A percentile compares a stretch with the other conserved stretches of the same genome.
Conservation (phyloP, 805 yeast species). For the Candida nanaspora region DNA sequence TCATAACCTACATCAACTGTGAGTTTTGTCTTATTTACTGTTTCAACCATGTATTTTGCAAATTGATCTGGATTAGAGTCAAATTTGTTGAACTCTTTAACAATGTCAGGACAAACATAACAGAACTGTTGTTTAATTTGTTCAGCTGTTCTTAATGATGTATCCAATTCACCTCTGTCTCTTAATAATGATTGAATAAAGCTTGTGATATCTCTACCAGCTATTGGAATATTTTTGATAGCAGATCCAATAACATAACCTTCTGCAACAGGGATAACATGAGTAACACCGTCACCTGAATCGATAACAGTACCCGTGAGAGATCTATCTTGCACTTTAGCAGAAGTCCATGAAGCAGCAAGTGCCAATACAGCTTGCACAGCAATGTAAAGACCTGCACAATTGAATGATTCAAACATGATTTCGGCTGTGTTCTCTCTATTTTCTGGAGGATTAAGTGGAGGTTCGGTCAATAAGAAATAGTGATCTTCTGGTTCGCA, state of each 20-base stretch:
- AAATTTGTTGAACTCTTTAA: slow-evolving; percentile 89
- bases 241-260: slow-evolving; percentile 98
- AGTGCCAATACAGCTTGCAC: slow-evolving; percentile 98
- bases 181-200: slow-evolving; percentile 90
- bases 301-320: slow-evolving; percentile 98
- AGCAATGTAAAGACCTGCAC: slow-evolving; percentile 97
- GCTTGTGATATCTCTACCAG: slow-evolving; percentile 95
- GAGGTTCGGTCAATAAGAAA: slow-evolving; percentile 94
- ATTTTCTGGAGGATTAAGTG: slow-evolving; percentile 98
- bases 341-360: slow-evolving; percentile 98
- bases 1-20: slow-evolving; percentile 94
- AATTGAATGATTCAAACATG: slow-evolving; percentile 97
- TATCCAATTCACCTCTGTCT: slow-evolving; percentile 94
- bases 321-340: slow-evolving; percentile 91
- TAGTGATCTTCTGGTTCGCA: slow-evolving; percentile 99
- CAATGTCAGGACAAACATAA: slow-evolving; percentile 96
- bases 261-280: slow-evolving; percentile 98
- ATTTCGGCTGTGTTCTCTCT: slow-evolving; percentile 98
- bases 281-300: slow-evolving; percentile 98
- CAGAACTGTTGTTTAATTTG: slow-evolving; percentile 94
- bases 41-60: slow-evolving; percentile 87
- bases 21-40: slow-evolving; percentile 56
- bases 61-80: slow-evolving; percentile 92
- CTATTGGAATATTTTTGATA: slow-evolving; percentile 94
- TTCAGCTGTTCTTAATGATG: slow-evolving; percentile 93